These are phyloP conservation scores for Ophiostoma angusticollis DNA, from an alignment of 2,329 filamentous ascomycete genomes.

Conservation along the genomic window DNA sequence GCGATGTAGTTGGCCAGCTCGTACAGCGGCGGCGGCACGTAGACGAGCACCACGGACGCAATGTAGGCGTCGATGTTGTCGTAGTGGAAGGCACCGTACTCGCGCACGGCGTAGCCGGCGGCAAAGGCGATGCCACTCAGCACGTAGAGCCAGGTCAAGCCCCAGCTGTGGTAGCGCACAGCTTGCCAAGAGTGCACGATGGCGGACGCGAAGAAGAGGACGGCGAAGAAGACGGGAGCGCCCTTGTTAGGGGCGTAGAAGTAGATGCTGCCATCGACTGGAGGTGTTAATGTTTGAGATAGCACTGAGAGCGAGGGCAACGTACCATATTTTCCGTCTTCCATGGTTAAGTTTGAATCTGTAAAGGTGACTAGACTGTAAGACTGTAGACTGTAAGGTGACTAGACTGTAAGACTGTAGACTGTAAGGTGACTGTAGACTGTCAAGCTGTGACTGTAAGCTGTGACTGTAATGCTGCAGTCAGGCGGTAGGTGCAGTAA, in stretches of 20 bases:
- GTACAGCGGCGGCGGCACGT: constrained; percentile 37
- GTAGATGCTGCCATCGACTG: constrained; percentile 17
- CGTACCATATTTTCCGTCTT: constrained; percentile 10
- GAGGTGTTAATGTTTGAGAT: neutral
- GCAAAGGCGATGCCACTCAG: constrained; percentile 34
- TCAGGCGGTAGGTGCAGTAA: too few species aligned
- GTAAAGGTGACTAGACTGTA: too few species aligned
- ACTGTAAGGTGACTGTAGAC: too few species aligned
- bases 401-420: too few species aligned
- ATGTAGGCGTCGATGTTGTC: constrained; percentile 29
- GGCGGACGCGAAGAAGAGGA: constrained; percentile 19
- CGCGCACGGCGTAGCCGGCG: constrained; percentile 33
- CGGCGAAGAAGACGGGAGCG: constrained; percentile 25
- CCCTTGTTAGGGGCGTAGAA: constrained; percentile 25
- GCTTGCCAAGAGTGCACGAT: constrained; percentile 22
- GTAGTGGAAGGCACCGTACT: constrained; percentile 36
- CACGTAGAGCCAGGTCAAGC: constrained; percentile 34
- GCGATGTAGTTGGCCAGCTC: constrained; percentile 53
- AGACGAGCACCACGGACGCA: constrained; percentile 25
- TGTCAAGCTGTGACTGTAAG: too few species aligned
- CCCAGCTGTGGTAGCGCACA: constrained; percentile 36
- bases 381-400: too few species aligned
- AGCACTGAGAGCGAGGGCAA: neutral
- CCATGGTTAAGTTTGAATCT: constrained; percentile 7
- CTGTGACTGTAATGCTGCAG: too few species aligned